Percentiles rank a stretch among this genome's conserved stretches.
These are phyloP conservation scores for Lanmaoa pseudosensibilis DNA, from an alignment of 768 basidiomycete genomes.

Conservation along the genomic window DNA sequence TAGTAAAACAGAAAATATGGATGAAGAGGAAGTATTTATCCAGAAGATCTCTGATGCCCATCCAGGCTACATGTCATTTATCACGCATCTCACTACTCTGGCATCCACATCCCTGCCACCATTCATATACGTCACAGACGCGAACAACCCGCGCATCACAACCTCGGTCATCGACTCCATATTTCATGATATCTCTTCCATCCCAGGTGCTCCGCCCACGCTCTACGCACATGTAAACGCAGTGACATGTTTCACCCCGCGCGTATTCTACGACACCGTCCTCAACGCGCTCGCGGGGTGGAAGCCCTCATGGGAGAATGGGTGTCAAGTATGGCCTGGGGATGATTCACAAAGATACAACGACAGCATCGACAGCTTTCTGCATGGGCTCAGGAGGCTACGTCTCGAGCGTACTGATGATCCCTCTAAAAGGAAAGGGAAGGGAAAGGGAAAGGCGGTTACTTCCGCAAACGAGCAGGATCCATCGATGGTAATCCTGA, in stretches of 20 bases:
- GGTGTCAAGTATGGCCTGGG: conserved; percentile 58
- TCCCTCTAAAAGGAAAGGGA: conserved; percentile 26
- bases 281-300: conserved; percentile 61
- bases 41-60: conserved; percentile 11
- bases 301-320: conserved; percentile 58
- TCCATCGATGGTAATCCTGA: conserved; percentile 51
- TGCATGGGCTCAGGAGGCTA: conserved; percentile 58
- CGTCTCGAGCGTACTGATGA: conserved; percentile 22
- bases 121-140: conserved; percentile 69
- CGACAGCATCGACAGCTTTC: conserved; percentile 64
- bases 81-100: conserved; percentile 29
- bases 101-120: conserved; percentile 48
- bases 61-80: conserved; percentile 28
- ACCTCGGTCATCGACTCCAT: conserved; percentile 33
- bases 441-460: conserved; percentile 34
- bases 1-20: conserved; percentile 7
- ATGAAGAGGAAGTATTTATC: conserved; percentile 13
- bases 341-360: conserved; percentile 50
- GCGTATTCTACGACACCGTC: conserved; percentile 64
- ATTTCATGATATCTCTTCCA: conserved; percentile 13
- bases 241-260: conserved; percentile 58
- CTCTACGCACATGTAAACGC: conserved; percentile 52
- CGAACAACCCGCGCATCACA: conserved; percentile 48
- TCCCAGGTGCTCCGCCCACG: conserved; percentile 27
- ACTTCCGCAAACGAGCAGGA: conserved; percentile 14